These are phyloP conservation scores for Aspergillus coremiiformis DNA, from an alignment of 495 filamentous ascomycete genomes.

Conservation along the genomic window DNA sequence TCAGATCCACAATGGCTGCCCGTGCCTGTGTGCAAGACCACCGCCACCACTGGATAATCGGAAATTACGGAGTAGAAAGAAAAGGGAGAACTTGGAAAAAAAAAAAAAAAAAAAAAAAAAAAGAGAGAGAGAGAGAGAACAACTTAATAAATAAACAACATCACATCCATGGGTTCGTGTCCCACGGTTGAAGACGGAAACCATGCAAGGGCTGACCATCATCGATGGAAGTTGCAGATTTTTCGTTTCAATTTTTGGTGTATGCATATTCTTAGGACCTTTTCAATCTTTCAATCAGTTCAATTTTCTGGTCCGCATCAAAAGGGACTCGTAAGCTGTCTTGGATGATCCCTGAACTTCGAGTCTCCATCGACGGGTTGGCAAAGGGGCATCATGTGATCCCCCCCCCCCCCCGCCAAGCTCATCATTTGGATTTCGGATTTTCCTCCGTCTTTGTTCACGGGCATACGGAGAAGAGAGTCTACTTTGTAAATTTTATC, in stretches of 20 bases:
- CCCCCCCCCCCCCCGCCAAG: not conserved
- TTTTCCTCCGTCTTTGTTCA: not conserved
- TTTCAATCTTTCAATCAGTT: not conserved
- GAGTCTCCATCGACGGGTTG: not conserved
- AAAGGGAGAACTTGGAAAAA: no score
- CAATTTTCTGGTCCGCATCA: not conserved
- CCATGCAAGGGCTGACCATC: constrained; percentile 2
- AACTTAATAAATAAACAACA: constrained; percentile 20
- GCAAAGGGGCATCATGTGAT: constrained; percentile 4
- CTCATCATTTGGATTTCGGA: not conserved
- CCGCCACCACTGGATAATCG: constrained; percentile 1
- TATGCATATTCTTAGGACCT: not conserved
- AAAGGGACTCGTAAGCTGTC: constrained; percentile 5
- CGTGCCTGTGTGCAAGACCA: constrained; percentile 2
- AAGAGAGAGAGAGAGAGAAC: no score
- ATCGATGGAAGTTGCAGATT: constrained; percentile 2
- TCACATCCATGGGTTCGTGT: constrained; percentile 13
- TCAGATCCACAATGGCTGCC: not conserved
- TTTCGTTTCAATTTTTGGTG: not conserved
- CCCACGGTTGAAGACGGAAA: constrained; percentile 10
- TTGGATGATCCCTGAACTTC: not conserved
- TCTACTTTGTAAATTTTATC: not conserved
- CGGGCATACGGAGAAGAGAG: not conserved
- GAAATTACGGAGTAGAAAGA: no score
- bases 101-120: no score